A percentile compares a stretch with the other conserved stretches of the same genome.
These are phyloP conservation scores for Penicillium turbatum DNA, from an alignment of 495 filamentous ascomycete species.

Conservation along the genomic window DNA sequence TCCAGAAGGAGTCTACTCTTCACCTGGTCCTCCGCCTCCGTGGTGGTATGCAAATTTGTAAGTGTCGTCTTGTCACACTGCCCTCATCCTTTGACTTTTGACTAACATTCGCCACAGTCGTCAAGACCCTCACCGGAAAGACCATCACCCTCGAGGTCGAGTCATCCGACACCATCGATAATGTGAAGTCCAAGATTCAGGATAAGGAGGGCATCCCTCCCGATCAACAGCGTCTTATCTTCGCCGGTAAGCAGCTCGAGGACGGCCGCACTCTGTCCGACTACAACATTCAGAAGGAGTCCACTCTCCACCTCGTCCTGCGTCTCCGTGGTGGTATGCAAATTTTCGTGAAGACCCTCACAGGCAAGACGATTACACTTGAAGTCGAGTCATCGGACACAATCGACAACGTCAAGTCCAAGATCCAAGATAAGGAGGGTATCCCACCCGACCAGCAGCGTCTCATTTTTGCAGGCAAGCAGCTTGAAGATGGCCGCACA, in stretches of 20 bases:
- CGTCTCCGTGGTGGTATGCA: constrained; percentile 74
- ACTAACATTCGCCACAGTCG: constrained; percentile 46
- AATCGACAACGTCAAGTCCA: constrained; percentile 97
- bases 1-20: constrained; percentile 96
- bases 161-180: constrained; percentile 93
- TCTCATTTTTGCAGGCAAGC: constrained; percentile 95
- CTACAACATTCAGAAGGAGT: constrained; percentile 73
- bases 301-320: constrained; percentile 64
- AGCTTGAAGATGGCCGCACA: constrained; percentile 88
- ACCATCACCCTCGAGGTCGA: constrained; percentile 98
- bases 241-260: constrained; percentile 69
- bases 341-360: constrained; percentile 69
- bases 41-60: constrained; percentile 98
- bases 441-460: constrained; percentile 94
- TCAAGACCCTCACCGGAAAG: constrained; percentile 92
- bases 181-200: constrained; percentile 80
- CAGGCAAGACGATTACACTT: constrained; percentile 68
- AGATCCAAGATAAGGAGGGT: constrained; percentile 98
- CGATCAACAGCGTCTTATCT: constrained; percentile 72
- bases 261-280: constrained; percentile 67
- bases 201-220: constrained; percentile 77
- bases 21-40: constrained; percentile 96
- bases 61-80: constrained; percentile 26
- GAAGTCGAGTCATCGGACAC: constrained; percentile 80
- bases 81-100: constrained; percentile 9